Evolutionary conservation across 768 basidiomycete species (phyloP).

Genomic region (Grammothele lineata): DNA sequence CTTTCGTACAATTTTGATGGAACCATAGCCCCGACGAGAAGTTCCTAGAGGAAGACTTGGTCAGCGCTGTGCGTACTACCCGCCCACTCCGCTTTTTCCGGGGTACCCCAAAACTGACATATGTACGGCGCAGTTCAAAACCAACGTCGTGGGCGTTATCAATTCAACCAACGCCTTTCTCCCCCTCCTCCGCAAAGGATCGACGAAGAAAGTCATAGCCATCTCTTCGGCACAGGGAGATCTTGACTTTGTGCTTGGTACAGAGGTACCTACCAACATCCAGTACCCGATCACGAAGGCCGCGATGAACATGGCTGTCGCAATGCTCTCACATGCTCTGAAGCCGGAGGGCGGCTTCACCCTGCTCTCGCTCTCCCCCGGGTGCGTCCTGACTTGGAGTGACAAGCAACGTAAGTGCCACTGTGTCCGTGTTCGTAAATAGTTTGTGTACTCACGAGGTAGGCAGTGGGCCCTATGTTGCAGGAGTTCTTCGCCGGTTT

Average conservation of each 20-base stretch:
- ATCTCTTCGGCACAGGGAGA: conserved; percentile 27
- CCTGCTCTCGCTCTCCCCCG: conserved; percentile 36
- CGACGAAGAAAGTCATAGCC: conserved; percentile 33
- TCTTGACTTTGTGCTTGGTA: conserved; percentile 17
- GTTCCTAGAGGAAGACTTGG: conserved; percentile 24
- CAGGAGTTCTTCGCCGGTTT: conserved; percentile 27
- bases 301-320: conserved; percentile 33
- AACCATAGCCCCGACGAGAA: conserved; percentile 14
- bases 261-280: conserved; percentile 11
- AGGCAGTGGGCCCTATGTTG: conserved; percentile 3
- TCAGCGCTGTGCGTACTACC: too few species aligned
- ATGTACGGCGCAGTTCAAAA: conserved; percentile 22
- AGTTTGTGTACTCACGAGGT: background rate
- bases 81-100: too few species aligned
- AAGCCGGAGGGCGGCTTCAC: conserved; percentile 30
- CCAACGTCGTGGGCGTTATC: conserved; percentile 35
- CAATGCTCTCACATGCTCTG: conserved; percentile 30
- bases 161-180: conserved; percentile 35
- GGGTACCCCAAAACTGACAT: too few species aligned
- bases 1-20: too few species aligned
- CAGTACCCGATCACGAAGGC: conserved; percentile 36
- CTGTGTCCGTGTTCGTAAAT: conserved; percentile 4
- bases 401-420: too few species aligned
- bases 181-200: conserved; percentile 32
- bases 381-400: conserved; percentile 29